Base-by-base conservation (phyloP, 108 stramenopile genomes). In the Cyclotella baltica region DNA sequence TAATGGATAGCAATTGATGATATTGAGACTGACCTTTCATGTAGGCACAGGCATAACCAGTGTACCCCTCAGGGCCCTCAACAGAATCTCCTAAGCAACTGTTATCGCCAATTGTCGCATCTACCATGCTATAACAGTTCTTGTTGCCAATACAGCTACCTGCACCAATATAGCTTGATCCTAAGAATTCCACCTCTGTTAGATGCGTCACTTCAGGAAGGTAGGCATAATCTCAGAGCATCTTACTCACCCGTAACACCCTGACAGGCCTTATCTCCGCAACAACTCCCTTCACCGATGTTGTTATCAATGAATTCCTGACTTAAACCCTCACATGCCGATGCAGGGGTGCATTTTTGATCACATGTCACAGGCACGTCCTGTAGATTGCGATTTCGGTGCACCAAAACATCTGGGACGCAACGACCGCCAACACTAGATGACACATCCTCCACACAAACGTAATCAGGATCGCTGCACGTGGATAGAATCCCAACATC, bases 231-330 rank as follows among this genome's bases (percentile, higher is more conserved):
- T 55, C 5, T 55, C 5, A 23, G 5, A 23, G 53, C 8, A 11
- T 43, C 22, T n/a, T 5, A 33, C 58, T 59, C 30, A 59, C 58
- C 29, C 11, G 28, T 31, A 31, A 59, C 30, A 59, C 30, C 58
- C 5, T 9, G 13, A 20, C 58, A 59, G 11, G 58, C 58, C 9
- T 59, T 9, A 30, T 29, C 58, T 9, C 58, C 58, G 18, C 58
- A 59, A 28, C 58, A 59, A 18, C 58, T 59, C 4, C 30, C 30
- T 13, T 59, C 58, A 20, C 58, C 58, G 30, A 59, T 59, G 30
- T 59, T 59, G 30, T 59, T 59, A 20, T 10, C 31, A 20, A 59
- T 59, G 30, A 59, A 59, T 5, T 27, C 29, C 4, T 27, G 19
- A 31, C 28, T 59, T 20, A 59, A 31, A 59, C 58, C 58, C 9